A percentile compares a stretch with the other conserved stretches of the same genome.
Conservation (phyloP, 1,284 basidiomycete genomes). For the Malassezia cuniculi region DNA sequence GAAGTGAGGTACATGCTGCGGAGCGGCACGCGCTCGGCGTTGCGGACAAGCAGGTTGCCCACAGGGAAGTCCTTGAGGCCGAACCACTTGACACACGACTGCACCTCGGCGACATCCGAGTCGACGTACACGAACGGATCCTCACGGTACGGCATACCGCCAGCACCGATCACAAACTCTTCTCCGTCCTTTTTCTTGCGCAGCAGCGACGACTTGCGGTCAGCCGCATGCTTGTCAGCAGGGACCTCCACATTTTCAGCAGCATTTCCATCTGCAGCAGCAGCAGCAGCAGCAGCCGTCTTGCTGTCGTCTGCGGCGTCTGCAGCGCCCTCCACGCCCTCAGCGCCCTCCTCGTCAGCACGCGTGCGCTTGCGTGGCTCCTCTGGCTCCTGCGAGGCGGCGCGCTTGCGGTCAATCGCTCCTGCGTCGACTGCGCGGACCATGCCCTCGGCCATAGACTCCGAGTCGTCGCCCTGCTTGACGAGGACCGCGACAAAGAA, state of each 20-base stretch:
- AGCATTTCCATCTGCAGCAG: not conserved
- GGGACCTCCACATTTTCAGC: constrained; percentile 5
- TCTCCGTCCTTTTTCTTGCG: constrained; percentile 14
- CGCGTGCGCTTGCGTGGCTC: constrained; percentile 15
- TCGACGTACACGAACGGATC: constrained; percentile 37
- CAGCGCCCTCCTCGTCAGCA: constrained; percentile 12
- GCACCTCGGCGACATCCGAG: constrained; percentile 24
- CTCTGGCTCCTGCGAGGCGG: not conserved
- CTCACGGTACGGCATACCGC: constrained; percentile 39
- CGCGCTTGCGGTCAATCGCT: constrained; percentile 17
- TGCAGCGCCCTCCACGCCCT: constrained; percentile 1
- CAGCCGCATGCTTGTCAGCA: constrained; percentile 29
- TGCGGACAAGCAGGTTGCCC: constrained; percentile 70
- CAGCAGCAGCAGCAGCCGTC: not conserved
- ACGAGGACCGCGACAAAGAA: constrained; percentile 90
- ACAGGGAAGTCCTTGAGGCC: constrained; percentile 66
- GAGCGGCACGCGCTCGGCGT: constrained; percentile 61
- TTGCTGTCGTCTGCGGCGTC: not conserved
- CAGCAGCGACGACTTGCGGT: constrained; percentile 16
- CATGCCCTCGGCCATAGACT: constrained; percentile 40
- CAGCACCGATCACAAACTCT: constrained; percentile 23
- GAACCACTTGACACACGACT: constrained; percentile 55
- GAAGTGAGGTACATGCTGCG: constrained; percentile 84
- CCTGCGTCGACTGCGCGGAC: constrained; percentile 32
- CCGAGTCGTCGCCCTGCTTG: constrained; percentile 43